Evolutionary conservation across 495 filamentous ascomycete genomes (phyloP), one percentile per base, ranked within the genome.

Genomic region (Poronia punctata): DNA sequence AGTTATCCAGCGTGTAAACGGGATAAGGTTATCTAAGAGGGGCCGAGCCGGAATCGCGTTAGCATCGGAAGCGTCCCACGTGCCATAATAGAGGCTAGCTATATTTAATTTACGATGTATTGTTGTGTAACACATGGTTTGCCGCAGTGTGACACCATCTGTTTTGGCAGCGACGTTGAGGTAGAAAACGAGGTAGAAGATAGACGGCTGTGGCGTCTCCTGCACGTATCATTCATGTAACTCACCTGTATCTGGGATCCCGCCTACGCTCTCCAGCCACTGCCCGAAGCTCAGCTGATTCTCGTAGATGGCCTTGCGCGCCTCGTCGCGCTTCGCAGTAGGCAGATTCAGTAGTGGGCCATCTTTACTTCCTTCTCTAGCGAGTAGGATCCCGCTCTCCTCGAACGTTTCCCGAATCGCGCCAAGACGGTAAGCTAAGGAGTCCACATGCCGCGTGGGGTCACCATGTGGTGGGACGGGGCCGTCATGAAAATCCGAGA

Each of bases 361-460:
- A 11, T 67, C 56, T 47, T 59, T 29, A 28, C 58, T 55, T 0
- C 56, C 68, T 22, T 54, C 62, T 30, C 73, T 76, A 0, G 86
- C 87, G 1, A 98, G 72, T 11, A 98, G 61, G 27, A 97, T 85
- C 0, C 92, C 92, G 47, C 84, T 88, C 60, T 97, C 92, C 56
- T 98, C 92, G 54, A 98, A 96, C 1, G 87, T 84, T 65, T 97
- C 90, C 3, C 90, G 71, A 38, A 97, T 78, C 0, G 90, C 92
- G 16, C 79, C 88, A 10, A 83, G 59, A 8, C 88, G 68, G 50
- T 95, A 95, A 5, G 72, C 71, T 12, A 64, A 54, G 3, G 74
- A 74, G 55, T 94, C 87, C 5, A 70, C 55, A 56, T 93, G 86
- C 9, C 79, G 55, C n/a, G 58, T 57, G 0, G 52, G 46, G 24